Percentiles rank a stretch among this genome's conserved stretches.
These are phyloP conservation scores for Saccharomyces uvarum DNA, from an alignment of 1,139 yeast genomes.

Conservation along the genomic window DNA sequence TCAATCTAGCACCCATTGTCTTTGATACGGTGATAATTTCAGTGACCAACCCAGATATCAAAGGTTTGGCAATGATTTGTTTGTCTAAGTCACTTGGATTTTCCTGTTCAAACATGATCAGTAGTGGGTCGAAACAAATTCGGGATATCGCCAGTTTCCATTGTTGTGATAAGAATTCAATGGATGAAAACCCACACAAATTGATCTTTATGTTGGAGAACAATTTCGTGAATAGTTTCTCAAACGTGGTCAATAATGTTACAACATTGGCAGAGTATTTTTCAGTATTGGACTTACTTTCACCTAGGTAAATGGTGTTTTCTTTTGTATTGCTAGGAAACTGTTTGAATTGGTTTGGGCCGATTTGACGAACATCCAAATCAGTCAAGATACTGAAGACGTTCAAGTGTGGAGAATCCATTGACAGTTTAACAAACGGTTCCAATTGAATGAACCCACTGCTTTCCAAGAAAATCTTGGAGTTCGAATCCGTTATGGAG, in stretches of 20 bases:
- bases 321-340: conserved; percentile 19
- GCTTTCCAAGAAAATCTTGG: conserved; percentile 56
- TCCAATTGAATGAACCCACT: conserved; percentile 67
- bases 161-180: conserved; percentile 64
- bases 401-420: conserved; percentile 31
- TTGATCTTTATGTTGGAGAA: conserved; percentile 35
- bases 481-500: conserved; percentile 33
- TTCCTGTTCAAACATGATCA: conserved; percentile 64
- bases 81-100: conserved; percentile 49
- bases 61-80: conserved; percentile 77
- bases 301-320: conserved; percentile 24
- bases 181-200: conserved; percentile 35
- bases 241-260: conserved; percentile 24
- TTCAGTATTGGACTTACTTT: conserved; percentile 11
- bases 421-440: conserved; percentile 47
- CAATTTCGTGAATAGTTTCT: conserved; percentile 25
- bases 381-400: conserved; percentile 59
- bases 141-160: conserved; percentile 81
- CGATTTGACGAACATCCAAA: conserved; percentile 47
- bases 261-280: conserved; percentile 21
- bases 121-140: conserved; percentile 68
- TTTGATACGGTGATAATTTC: conserved; percentile 69
- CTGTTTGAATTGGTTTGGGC: conserved; percentile 30
- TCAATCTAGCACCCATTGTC: conserved; percentile 59
- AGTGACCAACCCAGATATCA: conserved; percentile 67